Conservation (phyloP, 176 grass and related monocot genomes). For the Carex littledalei region DNA sequence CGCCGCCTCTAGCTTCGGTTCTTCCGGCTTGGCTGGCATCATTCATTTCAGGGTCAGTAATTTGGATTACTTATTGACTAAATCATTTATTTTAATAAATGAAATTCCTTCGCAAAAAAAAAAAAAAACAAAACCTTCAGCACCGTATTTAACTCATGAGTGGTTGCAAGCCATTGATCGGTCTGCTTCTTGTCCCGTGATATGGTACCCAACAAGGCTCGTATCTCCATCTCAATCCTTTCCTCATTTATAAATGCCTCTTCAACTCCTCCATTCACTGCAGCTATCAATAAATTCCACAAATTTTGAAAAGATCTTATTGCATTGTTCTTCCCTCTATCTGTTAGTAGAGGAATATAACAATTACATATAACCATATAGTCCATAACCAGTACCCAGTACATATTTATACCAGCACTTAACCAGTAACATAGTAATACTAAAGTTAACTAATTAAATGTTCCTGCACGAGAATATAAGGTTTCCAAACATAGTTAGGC, state of each 20-base stretch:
- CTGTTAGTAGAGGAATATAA: conserved; percentile 4
- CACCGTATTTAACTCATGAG: conserved; percentile 57
- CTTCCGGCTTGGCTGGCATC: too few relatives aligned
- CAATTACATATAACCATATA: neutral
- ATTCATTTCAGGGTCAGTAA: too few relatives aligned
- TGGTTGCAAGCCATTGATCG: conserved; percentile 69
- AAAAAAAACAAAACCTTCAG: conserved; percentile 38
- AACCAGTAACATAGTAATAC: neutral
- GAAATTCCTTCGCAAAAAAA: neutral
- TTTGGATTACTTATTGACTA: neutral
- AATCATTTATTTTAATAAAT: neutral
- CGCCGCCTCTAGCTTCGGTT: too few relatives aligned
- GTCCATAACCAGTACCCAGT: neutral
- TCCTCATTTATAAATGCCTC: conserved; percentile 73
- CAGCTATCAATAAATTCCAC: conserved; percentile 43
- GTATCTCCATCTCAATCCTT: conserved; percentile 62
- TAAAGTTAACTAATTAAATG: neutral
- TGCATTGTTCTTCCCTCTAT: conserved; percentile 49
- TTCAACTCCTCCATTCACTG: conserved; percentile 53
- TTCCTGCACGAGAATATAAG: neutral
- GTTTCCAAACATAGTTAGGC: neutral
- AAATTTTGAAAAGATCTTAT: conserved; percentile 31
- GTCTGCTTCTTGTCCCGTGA: conserved; percentile 70
- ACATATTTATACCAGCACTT: neutral
- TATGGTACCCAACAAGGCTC: conserved; percentile 40